phyloP scores from a whole-genome alignment of 1,284 basidiomycete species.

The Apiotrichum brassicae region DNA sequence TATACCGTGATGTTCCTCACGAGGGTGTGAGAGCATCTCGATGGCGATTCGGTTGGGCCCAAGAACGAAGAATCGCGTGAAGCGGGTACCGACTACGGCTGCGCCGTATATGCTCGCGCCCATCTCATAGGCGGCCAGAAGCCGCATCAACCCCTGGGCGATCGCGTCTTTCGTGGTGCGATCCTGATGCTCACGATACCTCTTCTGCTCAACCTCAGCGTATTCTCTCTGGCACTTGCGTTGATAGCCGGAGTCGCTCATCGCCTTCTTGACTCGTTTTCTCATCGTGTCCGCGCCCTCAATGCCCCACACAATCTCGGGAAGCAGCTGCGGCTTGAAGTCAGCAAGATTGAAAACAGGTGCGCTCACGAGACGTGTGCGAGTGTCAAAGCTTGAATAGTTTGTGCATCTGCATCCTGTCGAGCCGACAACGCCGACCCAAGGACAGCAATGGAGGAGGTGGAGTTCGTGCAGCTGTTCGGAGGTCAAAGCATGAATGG shows the following conservation, averaged over 20 bases:
- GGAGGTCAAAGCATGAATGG: neutral
- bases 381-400: too few relatives aligned
- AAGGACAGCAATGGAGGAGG: neutral
- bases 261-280: neutral
- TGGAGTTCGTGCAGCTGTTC: neutral
- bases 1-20: too few relatives aligned
- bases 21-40: too few relatives aligned
- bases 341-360: neutral
- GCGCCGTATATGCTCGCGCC: neutral
- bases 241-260: neutral
- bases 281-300: neutral
- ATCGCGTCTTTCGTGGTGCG: neutral
- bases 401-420: too few relatives aligned
- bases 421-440: neutral
- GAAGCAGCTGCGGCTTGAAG: neutral
- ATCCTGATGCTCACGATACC: neutral
- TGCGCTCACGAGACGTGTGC: neutral
- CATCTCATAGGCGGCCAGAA: neutral
- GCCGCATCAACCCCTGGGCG: neutral
- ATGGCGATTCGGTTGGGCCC: neutral
- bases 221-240: neutral
- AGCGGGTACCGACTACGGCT: neutral
- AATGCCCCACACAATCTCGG: neutral
- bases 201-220: neutral
- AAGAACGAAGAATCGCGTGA: neutral